These are phyloP conservation scores for Didymella arachidicola DNA, from an alignment of 2,329 filamentous ascomycete genomes.

Conservation along the genomic window DNA sequence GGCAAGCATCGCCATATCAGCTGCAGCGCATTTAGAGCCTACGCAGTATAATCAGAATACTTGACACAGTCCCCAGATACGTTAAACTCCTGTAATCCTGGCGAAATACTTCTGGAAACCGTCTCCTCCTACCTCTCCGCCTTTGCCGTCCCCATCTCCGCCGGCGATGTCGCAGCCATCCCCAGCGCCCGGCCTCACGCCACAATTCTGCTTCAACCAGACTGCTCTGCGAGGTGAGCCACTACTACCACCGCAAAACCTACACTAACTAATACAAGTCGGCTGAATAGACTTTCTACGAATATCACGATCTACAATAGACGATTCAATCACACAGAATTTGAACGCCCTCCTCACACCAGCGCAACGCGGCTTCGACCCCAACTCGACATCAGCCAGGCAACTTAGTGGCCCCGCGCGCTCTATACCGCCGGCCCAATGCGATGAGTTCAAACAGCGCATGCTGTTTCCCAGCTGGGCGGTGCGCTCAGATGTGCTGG, in stretches of 20 bases:
- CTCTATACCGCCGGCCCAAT: conserved; percentile 68
- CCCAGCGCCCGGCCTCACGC: conserved; percentile 53
- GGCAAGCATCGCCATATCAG: conserved; percentile 9
- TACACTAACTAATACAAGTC: conserved; percentile 48
- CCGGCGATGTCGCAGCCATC: conserved; percentile 53
- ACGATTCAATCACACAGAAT: conserved; percentile 93
- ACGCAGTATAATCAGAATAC: not conserved
- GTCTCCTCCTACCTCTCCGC: conserved; percentile 25
- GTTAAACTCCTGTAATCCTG: conserved; percentile 24
- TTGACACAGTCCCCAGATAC: not conserved
- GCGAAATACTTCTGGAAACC: conserved; percentile 44
- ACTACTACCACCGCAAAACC: conserved; percentile 10
- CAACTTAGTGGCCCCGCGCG: conserved; percentile 59
- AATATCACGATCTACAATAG: conserved; percentile 81
- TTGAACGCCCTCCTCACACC: conserved; percentile 89
- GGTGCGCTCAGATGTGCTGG: conserved; percentile 79
- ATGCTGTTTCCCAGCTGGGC: conserved; percentile 92
- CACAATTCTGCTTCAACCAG: conserved; percentile 62
- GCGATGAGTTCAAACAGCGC: conserved; percentile 74
- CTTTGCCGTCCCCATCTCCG: conserved; percentile 17
- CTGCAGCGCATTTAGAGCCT: conserved; percentile 6
- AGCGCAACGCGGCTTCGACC: conserved; percentile 75
- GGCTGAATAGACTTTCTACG: conserved; percentile 80
- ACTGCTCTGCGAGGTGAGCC: conserved; percentile 58
- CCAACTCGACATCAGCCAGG: conserved; percentile 74